Base-by-base conservation (phyloP, 441 rosid genomes). In the Populus hybrid region DNA sequence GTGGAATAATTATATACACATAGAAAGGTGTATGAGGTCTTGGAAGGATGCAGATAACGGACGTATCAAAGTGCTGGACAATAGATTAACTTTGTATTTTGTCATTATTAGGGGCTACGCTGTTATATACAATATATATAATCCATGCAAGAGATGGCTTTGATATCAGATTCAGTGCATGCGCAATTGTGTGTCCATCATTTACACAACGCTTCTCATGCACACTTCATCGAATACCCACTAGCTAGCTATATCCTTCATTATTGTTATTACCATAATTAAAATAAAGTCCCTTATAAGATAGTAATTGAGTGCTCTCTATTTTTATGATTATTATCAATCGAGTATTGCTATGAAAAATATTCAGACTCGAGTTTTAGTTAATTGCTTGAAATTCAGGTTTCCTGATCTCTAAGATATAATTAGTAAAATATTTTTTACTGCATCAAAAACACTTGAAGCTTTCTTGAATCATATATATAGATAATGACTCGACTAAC, bases 221-320 rank as follows among this genome's bases (percentile, higher is more conserved):
- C 85, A 86, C 86, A 72, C 88, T 83, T 86, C 85, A 82, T 81
- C 70, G 66, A 61, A 61, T 9, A 79, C 74, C 78, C 76, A 63
- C 70, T 40, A 67, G 12, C 72, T 70, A 74, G 12, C 72, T 70
- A 74, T 74, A 7, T 71, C 34, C 78, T 81, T 71, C 16, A 57
- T 72, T 75, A 74, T 61, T 61, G 66, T 79, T 68, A 82, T 81
- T 78, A 74, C 38, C 18, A n/a, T 26, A 66, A 71, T 70, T 50
- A 46, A 42, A 78, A 11, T 64, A 66, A 82, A 73, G 77, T 26
- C 78, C 72, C 34, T 36, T 78, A 65, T 71, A 72, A 21, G 5
- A 23, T 46, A 63, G 10, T 63, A 63, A 23, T 63, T 3, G 14
- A 23, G 28, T 21, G 0, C 28, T 61, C 66, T 61, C 20, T 61